These are phyloP conservation scores for Arctium lappa DNA, from an alignment of 129 eudicot genomes.

Conservation along the genomic window DNA sequence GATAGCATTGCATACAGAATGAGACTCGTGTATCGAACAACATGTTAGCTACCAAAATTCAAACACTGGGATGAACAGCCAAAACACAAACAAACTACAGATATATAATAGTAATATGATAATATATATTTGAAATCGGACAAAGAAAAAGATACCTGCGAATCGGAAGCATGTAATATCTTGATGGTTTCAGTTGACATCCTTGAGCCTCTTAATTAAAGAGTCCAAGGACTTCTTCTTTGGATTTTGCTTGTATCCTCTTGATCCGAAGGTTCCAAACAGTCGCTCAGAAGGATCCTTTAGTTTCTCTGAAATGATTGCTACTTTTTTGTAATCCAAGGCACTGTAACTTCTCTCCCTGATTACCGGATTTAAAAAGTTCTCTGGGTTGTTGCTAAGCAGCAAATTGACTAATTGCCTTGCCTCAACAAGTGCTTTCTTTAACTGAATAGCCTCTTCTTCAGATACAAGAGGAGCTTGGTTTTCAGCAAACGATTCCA, in stretches of 20 bases:
- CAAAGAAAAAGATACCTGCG: constrained; percentile 29
- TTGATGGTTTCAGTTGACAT: constrained; percentile 57
- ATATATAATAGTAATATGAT: constrained; percentile 9
- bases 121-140: constrained; percentile 17
- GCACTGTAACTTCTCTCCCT: constrained; percentile 89
- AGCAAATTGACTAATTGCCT: constrained; percentile 89
- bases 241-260: constrained; percentile 84
- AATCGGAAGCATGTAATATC: constrained; percentile 20
- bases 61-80: constrained; percentile 15
- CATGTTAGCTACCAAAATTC: constrained; percentile 18
- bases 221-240: constrained; percentile 90
- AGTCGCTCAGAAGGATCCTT: constrained; percentile 85
- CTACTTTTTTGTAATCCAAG: constrained; percentile 88
- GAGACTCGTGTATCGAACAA: constrained; percentile 22
- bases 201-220: constrained; percentile 90
- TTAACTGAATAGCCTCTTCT: constrained; percentile 62
- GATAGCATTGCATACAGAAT: constrained; percentile 34
- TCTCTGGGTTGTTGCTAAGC: constrained; percentile 91
- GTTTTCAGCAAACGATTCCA: constrained; percentile 95
- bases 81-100: constrained; percentile 15
- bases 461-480: constrained; percentile 76
- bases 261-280: constrained; percentile 84
- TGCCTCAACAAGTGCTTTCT: constrained; percentile 73
- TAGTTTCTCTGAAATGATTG: constrained; percentile 77
- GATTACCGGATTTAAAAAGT: constrained; percentile 88